Percentiles rank a stretch among this genome's conserved stretches.
These are phyloP conservation scores for Tolypocladium cylindrosporum DNA, from an alignment of 2,329 filamentous ascomycete genomes.

Conservation along the genomic window DNA sequence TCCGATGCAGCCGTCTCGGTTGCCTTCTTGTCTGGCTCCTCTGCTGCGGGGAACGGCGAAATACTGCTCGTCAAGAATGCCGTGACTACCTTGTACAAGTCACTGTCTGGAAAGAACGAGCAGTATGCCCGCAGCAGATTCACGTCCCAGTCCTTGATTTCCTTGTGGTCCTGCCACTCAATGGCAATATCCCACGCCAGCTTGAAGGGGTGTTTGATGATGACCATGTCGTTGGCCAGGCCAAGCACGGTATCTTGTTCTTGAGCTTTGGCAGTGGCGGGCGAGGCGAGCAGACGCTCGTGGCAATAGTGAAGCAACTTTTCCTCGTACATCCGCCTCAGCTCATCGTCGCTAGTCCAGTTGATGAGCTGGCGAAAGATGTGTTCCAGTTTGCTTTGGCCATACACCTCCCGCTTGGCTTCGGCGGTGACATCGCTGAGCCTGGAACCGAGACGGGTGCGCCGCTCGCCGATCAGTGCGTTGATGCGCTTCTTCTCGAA, in stretches of 20 bases:
- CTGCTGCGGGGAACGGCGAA: slow-evolving; percentile 61
- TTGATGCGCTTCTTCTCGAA: slow-evolving; percentile 89
- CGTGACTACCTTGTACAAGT: slow-evolving; percentile 70
- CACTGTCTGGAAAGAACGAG: slow-evolving; percentile 72
- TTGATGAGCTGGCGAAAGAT: slow-evolving; percentile 79
- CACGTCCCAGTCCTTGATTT: slow-evolving; percentile 66
- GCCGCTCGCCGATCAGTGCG: slow-evolving; percentile 76
- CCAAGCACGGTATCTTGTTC: slow-evolving; percentile 67
- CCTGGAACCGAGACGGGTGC: slow-evolving; percentile 77
- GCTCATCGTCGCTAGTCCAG: slow-evolving; percentile 80
- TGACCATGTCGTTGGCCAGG: slow-evolving; percentile 84
- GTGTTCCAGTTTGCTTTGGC: slow-evolving; percentile 64
- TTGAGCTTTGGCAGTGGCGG: slow-evolving; percentile 51
- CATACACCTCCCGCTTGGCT: slow-evolving; percentile 77
- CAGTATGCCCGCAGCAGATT: slow-evolving; percentile 73
- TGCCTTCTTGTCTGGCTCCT: slow-evolving; percentile 12
- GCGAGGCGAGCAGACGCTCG: slow-evolving; percentile 63
- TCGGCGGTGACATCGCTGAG: slow-evolving; percentile 75
- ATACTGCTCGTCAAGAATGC: slow-evolving; percentile 75
- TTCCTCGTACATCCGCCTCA: slow-evolving; percentile 78
- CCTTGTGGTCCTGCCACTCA: slow-evolving; percentile 76
- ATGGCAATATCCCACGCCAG: slow-evolving; percentile 86
- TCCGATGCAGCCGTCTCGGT: slow-evolving; percentile 29
- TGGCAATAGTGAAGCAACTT: slow-evolving; percentile 76
- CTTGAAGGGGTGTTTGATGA: slow-evolving; percentile 84